Conservation (phyloP, 352 stramenopile genomes). For the Phytophthora macrochlamydospora region DNA sequence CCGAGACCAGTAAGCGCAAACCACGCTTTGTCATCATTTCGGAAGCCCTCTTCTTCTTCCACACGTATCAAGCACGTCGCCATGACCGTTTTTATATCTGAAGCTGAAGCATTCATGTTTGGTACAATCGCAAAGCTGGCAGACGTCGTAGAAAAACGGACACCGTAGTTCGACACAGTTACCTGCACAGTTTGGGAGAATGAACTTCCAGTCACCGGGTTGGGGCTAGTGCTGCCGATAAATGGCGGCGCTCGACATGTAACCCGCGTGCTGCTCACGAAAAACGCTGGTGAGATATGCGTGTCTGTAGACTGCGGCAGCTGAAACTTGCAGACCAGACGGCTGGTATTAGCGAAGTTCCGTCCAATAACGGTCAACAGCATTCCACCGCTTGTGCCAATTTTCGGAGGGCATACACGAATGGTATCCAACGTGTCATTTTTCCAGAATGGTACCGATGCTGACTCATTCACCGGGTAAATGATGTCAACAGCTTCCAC, state of each 20-base stretch:
- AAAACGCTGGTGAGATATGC: conserved; percentile 55
- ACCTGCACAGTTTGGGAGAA: conserved; percentile 47
- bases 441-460: conserved; percentile 81
- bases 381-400: conserved; percentile 43
- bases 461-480: conserved; percentile 92
- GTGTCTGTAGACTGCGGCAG: conserved; percentile 18
- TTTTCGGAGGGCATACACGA: conserved; percentile 75
- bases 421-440: conserved; percentile 97
- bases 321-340: conserved; percentile 89
- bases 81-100: conserved; percentile 50
- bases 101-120: conserved; percentile 32
- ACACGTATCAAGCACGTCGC: conserved; percentile 37
- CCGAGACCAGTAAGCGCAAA: conserved; percentile 92
- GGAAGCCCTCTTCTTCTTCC: conserved; percentile 77
- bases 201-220: conserved; percentile 6
- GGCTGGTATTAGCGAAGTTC: conserved; percentile 91
- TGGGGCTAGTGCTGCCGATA: conserved; percentile 26
- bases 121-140: conserved; percentile 55
- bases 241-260: conserved; percentile 79
- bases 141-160: conserved; percentile 69
- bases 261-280: conserved; percentile 82
- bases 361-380: conserved; percentile 93
- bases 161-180: conserved; percentile 83
- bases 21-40: conserved; percentile 90
- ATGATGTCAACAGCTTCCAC: conserved; percentile 91